Base-by-base conservation (phyloP, 2,329 filamentous ascomycete species). In the Hymenoscyphus occultus region DNA sequence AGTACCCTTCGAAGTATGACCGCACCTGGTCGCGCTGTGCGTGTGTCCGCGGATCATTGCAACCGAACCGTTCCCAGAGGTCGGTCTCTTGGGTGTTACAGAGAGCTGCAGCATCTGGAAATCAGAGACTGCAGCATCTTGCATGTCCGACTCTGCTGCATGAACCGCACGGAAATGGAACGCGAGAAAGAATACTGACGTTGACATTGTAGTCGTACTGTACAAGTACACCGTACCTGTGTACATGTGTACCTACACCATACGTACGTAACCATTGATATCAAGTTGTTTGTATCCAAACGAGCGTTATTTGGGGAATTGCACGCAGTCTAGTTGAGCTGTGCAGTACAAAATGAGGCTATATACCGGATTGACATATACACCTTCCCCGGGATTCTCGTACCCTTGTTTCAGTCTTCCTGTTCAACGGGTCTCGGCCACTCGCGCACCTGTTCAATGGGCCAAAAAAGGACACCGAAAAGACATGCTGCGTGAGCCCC, bases 371-470 rank as follows among this genome's bases (percentile, higher is more conserved):
- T 22, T 39, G 2, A 14, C 28, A 39, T 48, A 60, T 60, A 60
- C 40, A 45, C 39, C 39, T 42, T 12, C 39, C 58, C 35, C 40
- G 28, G 42, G 19, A 22, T n/a, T 14, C 4, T 40, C 59, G 39
- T 35, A 42, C 32, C 9, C 39, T 39, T 10, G 59, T 60, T 28
- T 60, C 39, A 60, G 59, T 39, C 19, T 48, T 60, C 40, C 39
- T 42, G 9, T 59, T 60, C 58, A 40, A 60, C 35, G 14, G 19
- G 58, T 60, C 58, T 60, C 58, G 58, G 58, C 39, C 58, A 42
- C 19, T 60, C 40, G 22, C 58, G 13, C 22, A 42, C 22, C 58
- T 45, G 35, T 42, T n/a, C 39, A 42, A 42, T 9, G 28, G 10
- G 7, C 14, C 22, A n/a, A 28, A n/a, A 39, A 59, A 45, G 19